Conservation (phyloP, 305 asterid species). For the Plantago coronopus region DNA sequence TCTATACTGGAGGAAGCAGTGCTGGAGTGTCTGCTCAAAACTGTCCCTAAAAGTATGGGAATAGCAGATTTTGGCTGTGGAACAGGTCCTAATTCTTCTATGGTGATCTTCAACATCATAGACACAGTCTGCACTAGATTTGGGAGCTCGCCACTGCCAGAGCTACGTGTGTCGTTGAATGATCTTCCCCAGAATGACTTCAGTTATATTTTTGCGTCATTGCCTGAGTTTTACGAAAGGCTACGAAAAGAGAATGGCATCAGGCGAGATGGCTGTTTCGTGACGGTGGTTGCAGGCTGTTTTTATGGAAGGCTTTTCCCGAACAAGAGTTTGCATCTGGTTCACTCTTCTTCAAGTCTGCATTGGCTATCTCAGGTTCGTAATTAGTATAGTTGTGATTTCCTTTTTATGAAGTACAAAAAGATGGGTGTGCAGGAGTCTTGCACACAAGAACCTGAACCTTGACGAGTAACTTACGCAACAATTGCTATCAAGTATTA, state of each 20-base stretch:
- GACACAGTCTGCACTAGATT: slow-evolving; percentile 9
- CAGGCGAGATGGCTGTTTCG: slow-evolving; percentile 32
- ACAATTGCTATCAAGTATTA: no score
- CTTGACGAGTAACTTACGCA: no score
- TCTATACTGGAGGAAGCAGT: slow-evolving; percentile 39
- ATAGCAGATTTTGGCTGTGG: slow-evolving; percentile 75
- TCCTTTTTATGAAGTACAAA: no score
- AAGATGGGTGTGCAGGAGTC: no score
- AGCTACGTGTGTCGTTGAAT: slow-evolving; percentile 47
- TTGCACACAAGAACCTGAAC: no score
- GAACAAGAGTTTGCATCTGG: slow-evolving; percentile 36
- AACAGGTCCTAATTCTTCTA: slow-evolving; percentile 54
- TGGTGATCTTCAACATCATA: slow-evolving; percentile 32
- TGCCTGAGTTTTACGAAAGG: slow-evolving; percentile 42
- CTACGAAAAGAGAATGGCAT: slow-evolving; percentile 30
- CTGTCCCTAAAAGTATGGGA: slow-evolving; percentile 35
- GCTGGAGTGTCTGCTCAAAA: slow-evolving; percentile 16
- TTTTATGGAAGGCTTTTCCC: slow-evolving; percentile 66
- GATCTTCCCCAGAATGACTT: slow-evolving; percentile 77
- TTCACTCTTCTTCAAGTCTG: slow-evolving; percentile 64
- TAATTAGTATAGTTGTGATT: background rate
- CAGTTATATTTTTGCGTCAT: slow-evolving; percentile 37
- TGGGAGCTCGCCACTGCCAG: slow-evolving; percentile 32
- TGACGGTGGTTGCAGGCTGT: slow-evolving; percentile 49
- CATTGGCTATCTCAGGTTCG: slow-evolving; percentile 71